phyloP scores from a whole-genome alignment of 2,329 filamentous ascomycete genomes.

The Stagonosporopsis vannaccii region DNA sequence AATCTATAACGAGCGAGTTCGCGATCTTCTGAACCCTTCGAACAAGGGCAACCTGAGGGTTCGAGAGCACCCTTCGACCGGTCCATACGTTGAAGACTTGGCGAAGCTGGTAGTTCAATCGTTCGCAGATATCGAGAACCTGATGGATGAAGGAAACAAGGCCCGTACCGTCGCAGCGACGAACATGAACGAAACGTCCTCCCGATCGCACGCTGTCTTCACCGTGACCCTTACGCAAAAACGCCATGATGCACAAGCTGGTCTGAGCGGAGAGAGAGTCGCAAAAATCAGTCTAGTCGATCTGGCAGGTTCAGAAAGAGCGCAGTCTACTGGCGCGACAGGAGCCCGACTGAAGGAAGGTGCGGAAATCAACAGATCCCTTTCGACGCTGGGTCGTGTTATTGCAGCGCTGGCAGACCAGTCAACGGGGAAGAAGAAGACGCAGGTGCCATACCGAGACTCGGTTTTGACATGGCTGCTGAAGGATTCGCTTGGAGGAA shows the following conservation, averaged over 20 bases:
- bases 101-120: conserved; percentile 93
- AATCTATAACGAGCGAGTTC: conserved; percentile 98
- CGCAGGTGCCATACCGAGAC: conserved; percentile 94
- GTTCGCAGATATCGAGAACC: conserved; percentile 92
- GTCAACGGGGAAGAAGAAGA: conserved; percentile 80
- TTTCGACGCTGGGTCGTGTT: conserved; percentile 95
- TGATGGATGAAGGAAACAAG: conserved; percentile 99
- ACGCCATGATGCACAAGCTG: conserved; percentile 86
- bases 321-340: conserved; percentile 95
- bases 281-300: conserved; percentile 98
- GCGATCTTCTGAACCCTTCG: conserved; percentile 91
- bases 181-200: conserved; percentile 99
- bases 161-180: conserved; percentile 96
- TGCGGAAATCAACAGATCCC: conserved; percentile 95
- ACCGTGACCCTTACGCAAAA: conserved; percentile 96
- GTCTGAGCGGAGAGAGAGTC: conserved; percentile 97
- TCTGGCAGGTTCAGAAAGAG: conserved; percentile 95
- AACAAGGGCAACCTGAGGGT: conserved; percentile 98
- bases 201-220: conserved; percentile 97
- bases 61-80: conserved; percentile 95
- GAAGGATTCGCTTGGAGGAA: conserved; percentile 95
- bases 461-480: conserved; percentile 95
- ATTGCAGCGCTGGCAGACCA: conserved; percentile 94
- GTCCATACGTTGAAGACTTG: conserved; percentile 96
- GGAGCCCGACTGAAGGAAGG: conserved; percentile 95